These are phyloP conservation scores for Paramyrothecium roridum DNA, from an alignment of 2,329 filamentous ascomycete genomes.

Conservation along the genomic window DNA sequence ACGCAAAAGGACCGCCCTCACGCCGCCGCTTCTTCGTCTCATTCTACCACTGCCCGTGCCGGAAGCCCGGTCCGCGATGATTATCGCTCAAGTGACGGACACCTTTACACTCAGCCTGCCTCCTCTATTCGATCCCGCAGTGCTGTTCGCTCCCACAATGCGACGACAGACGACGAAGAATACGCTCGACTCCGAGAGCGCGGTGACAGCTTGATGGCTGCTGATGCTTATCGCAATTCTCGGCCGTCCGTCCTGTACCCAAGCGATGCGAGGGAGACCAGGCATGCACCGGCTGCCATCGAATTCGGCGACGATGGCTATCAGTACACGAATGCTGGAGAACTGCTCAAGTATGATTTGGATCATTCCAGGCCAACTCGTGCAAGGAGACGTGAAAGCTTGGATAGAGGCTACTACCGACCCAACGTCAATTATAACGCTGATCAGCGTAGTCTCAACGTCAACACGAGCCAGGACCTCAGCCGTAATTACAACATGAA, in stretches of 20 bases:
- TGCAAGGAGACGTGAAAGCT: conserved; percentile 48
- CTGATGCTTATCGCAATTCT: conserved; percentile 44
- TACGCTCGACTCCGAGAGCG: conserved; percentile 47
- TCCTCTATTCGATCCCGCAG: conserved; percentile 52
- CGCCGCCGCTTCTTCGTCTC: conserved; percentile 26
- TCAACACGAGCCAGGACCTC: conserved; percentile 41
- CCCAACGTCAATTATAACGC: conserved; percentile 51
- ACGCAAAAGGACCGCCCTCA: conserved; percentile 41
- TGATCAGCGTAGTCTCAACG: conserved; percentile 42
- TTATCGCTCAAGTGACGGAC: conserved; percentile 47
- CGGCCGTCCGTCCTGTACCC: conserved; percentile 45
- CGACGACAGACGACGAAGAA: conserved; percentile 49
- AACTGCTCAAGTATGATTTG: conserved; percentile 59
- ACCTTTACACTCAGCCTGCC: conserved; percentile 56
- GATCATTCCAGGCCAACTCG: conserved; percentile 44
- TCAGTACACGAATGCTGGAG: conserved; percentile 62
- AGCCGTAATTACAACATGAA: conserved; percentile 37
- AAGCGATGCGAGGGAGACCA: conserved; percentile 29
- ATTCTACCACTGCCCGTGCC: conserved; percentile 29
- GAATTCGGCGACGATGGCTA: conserved; percentile 59
- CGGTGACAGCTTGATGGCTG: conserved; percentile 37
- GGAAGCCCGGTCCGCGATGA: conserved; percentile 49
- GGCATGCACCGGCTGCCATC: conserved; percentile 37
- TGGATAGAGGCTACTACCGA: conserved; percentile 52
- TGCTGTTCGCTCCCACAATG: conserved; percentile 43